phyloP scores from a whole-genome alignment of 2,329 filamentous ascomycete genomes.

The Ascocoryne sarcoides region DNA sequence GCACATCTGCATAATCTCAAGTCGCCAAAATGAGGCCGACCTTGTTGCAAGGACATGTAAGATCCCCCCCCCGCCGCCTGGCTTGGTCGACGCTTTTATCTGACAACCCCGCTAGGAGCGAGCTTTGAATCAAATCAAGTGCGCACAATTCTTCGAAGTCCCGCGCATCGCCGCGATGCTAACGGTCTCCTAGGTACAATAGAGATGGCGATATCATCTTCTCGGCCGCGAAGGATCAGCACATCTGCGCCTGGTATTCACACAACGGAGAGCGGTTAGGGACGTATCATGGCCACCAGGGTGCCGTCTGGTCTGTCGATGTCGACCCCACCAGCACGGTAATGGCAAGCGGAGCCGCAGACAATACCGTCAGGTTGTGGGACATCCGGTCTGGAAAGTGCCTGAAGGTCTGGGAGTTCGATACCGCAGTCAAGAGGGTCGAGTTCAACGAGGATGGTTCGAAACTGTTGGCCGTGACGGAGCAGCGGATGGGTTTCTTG shows the following conservation, averaged over 20 bases:
- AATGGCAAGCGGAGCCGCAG: slow-evolving; percentile 89
- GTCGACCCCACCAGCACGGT: slow-evolving; percentile 87
- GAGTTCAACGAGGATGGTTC: slow-evolving; percentile 94
- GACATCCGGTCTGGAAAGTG: slow-evolving; percentile 87
- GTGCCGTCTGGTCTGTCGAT: slow-evolving; percentile 98
- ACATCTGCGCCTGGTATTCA: slow-evolving; percentile 93
- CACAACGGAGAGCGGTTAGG: slow-evolving; percentile 97
- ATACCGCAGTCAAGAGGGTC: slow-evolving; percentile 93
- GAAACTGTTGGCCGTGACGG: slow-evolving; percentile 85
- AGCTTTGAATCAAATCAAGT: slow-evolving; percentile 91
- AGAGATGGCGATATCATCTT: slow-evolving; percentile 95
- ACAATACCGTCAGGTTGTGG: slow-evolving; percentile 98
- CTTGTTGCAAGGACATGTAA: slow-evolving; percentile 83
- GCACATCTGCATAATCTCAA: background rate
- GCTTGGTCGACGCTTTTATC: slow-evolving; percentile 4
- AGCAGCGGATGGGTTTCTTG: slow-evolving; percentile 96
- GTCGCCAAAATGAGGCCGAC: slow-evolving; percentile 82
- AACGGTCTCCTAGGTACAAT: slow-evolving; percentile 56
- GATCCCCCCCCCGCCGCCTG: slow-evolving; percentile 21
- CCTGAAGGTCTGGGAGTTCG: slow-evolving; percentile 96
- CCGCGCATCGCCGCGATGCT: slow-evolving; percentile 13
- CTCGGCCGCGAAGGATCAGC: slow-evolving; percentile 91
- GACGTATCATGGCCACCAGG: slow-evolving; percentile 93
- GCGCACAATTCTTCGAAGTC: slow-evolving; percentile 27
- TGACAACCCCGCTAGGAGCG: slow-evolving; percentile 53